These are phyloP conservation scores for Brasilioporus rufonigricans DNA, from an alignment of 768 basidiomycete species.

Conservation along the genomic window DNA sequence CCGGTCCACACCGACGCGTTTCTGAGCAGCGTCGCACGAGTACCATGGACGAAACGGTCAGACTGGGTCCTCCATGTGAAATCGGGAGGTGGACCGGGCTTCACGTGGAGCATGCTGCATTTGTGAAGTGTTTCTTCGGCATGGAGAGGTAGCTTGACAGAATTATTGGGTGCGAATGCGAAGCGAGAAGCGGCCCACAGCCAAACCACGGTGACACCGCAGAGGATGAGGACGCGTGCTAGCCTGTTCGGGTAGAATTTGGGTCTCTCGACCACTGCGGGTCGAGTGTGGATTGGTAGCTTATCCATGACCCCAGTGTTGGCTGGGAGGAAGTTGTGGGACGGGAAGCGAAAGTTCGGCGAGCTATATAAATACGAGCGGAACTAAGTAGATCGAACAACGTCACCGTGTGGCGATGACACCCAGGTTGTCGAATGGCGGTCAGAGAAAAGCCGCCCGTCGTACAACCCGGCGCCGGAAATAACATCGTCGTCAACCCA, in stretches of 20 bases:
- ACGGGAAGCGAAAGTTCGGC: not conserved
- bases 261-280: conserved; percentile 10
- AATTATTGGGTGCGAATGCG: conserved; percentile 2
- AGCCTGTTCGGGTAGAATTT: conserved; percentile 10
- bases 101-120: conserved; percentile 34
- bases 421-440: not conserved
- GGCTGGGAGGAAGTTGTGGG: not conserved
- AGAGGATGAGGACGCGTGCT: conserved; percentile 18
- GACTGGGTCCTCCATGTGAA: conserved; percentile 35
- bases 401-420: too few species aligned
- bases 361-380: too few species aligned
- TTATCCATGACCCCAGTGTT: conserved; percentile 26
- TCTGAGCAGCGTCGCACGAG: conserved; percentile 37
- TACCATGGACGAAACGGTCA: conserved; percentile 39
- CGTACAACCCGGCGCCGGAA: conserved; percentile 61
- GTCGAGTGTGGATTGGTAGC: conserved; percentile 18
- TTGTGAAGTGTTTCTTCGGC: conserved; percentile 30
- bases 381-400: too few species aligned
- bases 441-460: conserved; percentile 45
- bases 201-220: conserved; percentile 16
- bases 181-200: conserved; percentile 19
- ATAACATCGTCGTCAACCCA: conserved; percentile 62
- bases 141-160: conserved; percentile 28
- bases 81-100: conserved; percentile 37
- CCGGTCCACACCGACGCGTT: conserved; percentile 59